Base-by-base conservation (phyloP, 139 green algal species). In the Coelastrella sp. region DNA sequence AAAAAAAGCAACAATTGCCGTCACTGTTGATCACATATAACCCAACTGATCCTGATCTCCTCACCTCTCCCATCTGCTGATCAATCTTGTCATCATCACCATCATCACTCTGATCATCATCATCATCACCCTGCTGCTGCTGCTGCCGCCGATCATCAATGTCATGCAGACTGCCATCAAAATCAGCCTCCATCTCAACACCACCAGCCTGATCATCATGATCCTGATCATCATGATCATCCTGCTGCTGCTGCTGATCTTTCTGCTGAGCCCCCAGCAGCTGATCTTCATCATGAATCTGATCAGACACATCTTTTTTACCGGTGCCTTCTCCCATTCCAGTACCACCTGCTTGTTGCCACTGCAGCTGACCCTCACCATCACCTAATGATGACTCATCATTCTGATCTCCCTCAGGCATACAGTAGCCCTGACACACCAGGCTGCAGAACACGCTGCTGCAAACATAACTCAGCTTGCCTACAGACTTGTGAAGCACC, bases 161-260 rank as follows among this genome's bases (percentile, higher is more conserved):
- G 76, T 94, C 94, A 21, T 94, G 81, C 85, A 98, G 80, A 27
- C 85, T 82, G 4, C 96, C 97, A 37, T 99, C 95, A 90, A 99
- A 99, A 87, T 99, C 97, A 4, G 95, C 89, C 37, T 98, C 92
- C 97, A 99, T 99, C 91, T 99, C 97, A n/a, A 99, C 89, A 63
- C 96, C 96, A 81, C 94, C 87, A 38, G 76, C 83, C 21, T 94
- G 76, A 34, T 96, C 89, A 21, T 94, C 67, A 59, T 91, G 59
- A 30, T 84, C 88, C n/a, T n/a, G 85, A 92, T 38, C 74, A 89
- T 30, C 15, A 38, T 69, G 27, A 69, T 40, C 30, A 38, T 9
- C 8, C 30, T 69, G 30, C 89, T 95, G 78, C 72, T 88, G 43
- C 51, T 90, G 71, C 57, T 85, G 67, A 53, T 90, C 93, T 79